Conservation (phyloP, 768 basidiomycete species). For the Mycena vulgaris region DNA sequence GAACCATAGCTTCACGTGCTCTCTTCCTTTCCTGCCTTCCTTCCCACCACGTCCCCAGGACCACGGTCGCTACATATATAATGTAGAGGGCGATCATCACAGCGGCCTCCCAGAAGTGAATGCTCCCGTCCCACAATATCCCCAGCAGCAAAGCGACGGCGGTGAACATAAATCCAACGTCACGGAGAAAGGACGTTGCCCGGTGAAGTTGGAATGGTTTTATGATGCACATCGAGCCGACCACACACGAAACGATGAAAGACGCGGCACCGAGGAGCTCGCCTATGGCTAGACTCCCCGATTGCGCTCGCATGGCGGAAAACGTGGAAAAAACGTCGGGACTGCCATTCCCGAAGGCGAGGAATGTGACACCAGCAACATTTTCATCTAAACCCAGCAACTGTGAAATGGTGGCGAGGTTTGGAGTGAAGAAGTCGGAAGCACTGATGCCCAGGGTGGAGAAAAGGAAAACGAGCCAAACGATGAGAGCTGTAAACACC, state of each 20-base stretch:
- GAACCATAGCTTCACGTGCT: constrained; percentile 64
- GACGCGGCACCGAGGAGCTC: constrained; percentile 96
- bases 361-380: constrained; percentile 95
- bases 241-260: constrained; percentile 97
- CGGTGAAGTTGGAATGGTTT: constrained; percentile 91
- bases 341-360: constrained; percentile 97
- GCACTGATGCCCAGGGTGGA: constrained; percentile 96
- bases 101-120: constrained; percentile 81
- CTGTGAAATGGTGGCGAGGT: constrained; percentile 90
- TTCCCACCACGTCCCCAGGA: constrained; percentile 85
- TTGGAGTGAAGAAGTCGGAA: constrained; percentile 98
- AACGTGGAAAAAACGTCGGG: constrained; percentile 98
- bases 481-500: constrained; percentile 72
- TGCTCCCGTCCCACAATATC: constrained; percentile 83
- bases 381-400: constrained; percentile 92
- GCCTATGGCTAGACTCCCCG: constrained; percentile 93
- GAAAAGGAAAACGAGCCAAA: constrained; percentile 94
- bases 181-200: constrained; percentile 84
- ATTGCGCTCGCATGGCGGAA: constrained; percentile 88
- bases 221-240: constrained; percentile 98
- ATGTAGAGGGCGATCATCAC: constrained; percentile 81
- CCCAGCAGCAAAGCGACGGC: constrained; percentile 84
- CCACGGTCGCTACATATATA: constrained; percentile 83
- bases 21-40: constrained; percentile 65
- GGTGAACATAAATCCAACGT: constrained; percentile 94